Conservation (phyloP, 2,329 filamentous ascomycete species). For the Aspergillus sp. region DNA sequence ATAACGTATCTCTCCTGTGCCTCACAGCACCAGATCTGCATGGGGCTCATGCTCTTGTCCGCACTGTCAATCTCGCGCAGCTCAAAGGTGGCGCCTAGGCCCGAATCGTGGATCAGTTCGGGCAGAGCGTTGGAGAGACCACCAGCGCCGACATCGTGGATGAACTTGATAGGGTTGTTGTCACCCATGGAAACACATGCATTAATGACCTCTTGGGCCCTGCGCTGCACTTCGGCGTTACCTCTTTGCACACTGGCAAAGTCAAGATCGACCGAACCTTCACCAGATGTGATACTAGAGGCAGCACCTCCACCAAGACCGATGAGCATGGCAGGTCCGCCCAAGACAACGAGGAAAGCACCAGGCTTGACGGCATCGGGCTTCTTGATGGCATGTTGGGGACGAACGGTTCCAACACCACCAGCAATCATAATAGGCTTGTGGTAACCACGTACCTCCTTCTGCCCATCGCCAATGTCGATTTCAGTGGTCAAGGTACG, state of each 20-base stretch:
- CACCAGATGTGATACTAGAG: constrained; percentile 83
- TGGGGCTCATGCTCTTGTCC: constrained; percentile 86
- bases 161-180: constrained; percentile 89
- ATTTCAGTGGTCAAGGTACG: constrained; percentile 78
- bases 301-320: constrained; percentile 93
- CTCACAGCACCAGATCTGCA: constrained; percentile 98
- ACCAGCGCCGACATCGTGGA: constrained; percentile 95
- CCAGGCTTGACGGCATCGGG: constrained; percentile 76
- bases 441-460: constrained; percentile 85
- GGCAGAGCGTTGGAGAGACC: constrained; percentile 82
- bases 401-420: constrained; percentile 87
- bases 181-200: constrained; percentile 81
- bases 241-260: constrained; percentile 97
- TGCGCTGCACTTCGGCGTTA: constrained; percentile 92
- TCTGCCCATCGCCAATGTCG: constrained; percentile 58
- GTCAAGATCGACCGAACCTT: constrained; percentile 87
- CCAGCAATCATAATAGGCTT: constrained; percentile 99
- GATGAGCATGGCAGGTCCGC: constrained; percentile 96
- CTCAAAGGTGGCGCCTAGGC: constrained; percentile 87
- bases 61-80: constrained; percentile 90
- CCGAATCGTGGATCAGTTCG: constrained; percentile 88
- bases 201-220: constrained; percentile 98
- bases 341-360: constrained; percentile 89
- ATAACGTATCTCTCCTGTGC: constrained; percentile 96
- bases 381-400: constrained; percentile 86